These are phyloP conservation scores for Annulohypoxylon nitens DNA, from an alignment of 495 filamentous ascomycete genomes.

Conservation along the genomic window DNA sequence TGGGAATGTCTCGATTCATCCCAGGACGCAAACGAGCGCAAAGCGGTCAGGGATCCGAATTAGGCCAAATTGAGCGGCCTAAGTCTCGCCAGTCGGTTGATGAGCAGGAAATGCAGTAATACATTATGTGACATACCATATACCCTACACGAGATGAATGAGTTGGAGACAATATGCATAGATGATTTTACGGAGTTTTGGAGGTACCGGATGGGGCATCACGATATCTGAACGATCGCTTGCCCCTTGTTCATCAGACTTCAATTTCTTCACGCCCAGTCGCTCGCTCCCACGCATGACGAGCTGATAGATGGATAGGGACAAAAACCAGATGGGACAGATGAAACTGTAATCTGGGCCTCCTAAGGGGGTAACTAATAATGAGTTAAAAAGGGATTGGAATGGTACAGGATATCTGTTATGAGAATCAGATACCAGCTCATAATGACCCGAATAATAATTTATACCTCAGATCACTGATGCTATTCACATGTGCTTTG, in stretches of 20 bases:
- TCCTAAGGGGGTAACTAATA: constrained; percentile 27
- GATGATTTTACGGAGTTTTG: constrained; percentile 46
- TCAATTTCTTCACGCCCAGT: constrained; percentile 34
- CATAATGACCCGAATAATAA: constrained; percentile 33
- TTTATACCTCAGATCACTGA: background rate
- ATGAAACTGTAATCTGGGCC: constrained; percentile 27
- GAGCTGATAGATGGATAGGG: constrained; percentile 39
- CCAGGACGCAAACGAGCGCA: constrained; percentile 79
- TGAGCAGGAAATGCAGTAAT: constrained; percentile 55
- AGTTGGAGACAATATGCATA: constrained; percentile 38
- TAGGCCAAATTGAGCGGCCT: constrained; percentile 67
- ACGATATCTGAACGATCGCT: constrained; percentile 49
- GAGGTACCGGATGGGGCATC: constrained; percentile 41
- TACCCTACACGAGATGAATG: constrained; percentile 15
- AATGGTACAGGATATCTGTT: constrained; percentile 36
- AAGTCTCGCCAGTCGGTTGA: constrained; percentile 49
- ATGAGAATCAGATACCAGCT: constrained; percentile 46
- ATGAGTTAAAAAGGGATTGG: constrained; percentile 34
- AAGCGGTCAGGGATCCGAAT: constrained; percentile 78
- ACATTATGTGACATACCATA: background rate
- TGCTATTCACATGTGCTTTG: background rate
- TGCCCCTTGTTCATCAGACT: constrained; percentile 36
- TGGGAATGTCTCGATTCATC: constrained; percentile 72
- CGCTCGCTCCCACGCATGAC: constrained; percentile 36
- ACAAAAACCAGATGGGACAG: constrained; percentile 31